A percentile compares a stretch with the other conserved stretches of the same genome.
Conservation (phyloP, 1,139 yeast genomes). For the Nakaseomyces sp. region DNA sequence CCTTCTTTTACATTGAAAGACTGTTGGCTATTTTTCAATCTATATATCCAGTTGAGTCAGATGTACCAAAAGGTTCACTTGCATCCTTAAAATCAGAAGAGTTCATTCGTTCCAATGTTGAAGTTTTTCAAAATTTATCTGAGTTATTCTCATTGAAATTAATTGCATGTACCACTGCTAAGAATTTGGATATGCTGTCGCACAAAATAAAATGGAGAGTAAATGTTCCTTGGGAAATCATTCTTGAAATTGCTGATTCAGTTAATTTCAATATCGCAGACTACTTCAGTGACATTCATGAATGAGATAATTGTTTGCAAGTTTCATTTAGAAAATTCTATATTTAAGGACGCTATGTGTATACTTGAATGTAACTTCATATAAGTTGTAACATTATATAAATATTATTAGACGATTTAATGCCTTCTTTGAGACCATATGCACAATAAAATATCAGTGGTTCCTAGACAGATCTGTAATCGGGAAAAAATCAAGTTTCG, state of each 20-base stretch:
- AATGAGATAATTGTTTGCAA: slow-evolving; percentile 1
- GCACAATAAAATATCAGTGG: too few relatives aligned
- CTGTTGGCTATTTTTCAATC: slow-evolving; percentile 61
- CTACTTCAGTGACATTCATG: slow-evolving; percentile 34
- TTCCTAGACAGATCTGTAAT: too few relatives aligned
- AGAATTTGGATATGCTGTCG: slow-evolving; percentile 49
- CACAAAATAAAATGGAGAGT: slow-evolving; percentile 63
- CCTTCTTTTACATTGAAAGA: slow-evolving; percentile 58
- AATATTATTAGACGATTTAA: too few relatives aligned
- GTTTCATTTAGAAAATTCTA: too few relatives aligned
- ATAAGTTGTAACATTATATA: too few relatives aligned
- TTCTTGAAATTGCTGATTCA: slow-evolving; percentile 44
- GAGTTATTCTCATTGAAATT: slow-evolving; percentile 52
- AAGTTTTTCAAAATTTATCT: slow-evolving; percentile 53
- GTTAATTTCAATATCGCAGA: slow-evolving; percentile 48
- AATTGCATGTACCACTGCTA: slow-evolving; percentile 34
- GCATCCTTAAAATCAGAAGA: slow-evolving; percentile 18
- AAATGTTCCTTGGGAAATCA: slow-evolving; percentile 51
- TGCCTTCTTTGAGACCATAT: too few relatives aligned
- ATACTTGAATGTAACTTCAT: too few relatives aligned
- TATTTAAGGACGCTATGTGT: too few relatives aligned
- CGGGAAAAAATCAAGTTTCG: too few relatives aligned
- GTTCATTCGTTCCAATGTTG: slow-evolving; percentile 40
- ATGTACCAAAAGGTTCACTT: slow-evolving; percentile 15
- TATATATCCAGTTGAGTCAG: slow-evolving; percentile 34